Evolutionary conservation across 2,329 filamentous ascomycete species (phyloP), one percentile per base, ranked within the genome.

Genomic region (Raffaelea deltoideospora): DNA sequence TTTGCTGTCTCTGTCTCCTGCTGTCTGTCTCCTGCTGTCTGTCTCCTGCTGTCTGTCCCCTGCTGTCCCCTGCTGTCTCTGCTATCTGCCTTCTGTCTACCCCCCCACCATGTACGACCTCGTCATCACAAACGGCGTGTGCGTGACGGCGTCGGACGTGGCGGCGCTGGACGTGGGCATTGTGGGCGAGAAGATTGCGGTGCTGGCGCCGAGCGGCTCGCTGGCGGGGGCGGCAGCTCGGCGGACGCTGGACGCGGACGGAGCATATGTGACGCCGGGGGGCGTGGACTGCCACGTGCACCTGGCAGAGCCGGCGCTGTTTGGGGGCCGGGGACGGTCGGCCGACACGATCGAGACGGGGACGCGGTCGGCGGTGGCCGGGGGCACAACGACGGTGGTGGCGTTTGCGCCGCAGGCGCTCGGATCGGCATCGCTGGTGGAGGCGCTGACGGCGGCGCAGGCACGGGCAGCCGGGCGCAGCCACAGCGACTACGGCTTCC

Each of bases 401-500:
- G 59, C 68, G 0, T 76, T 77, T 49, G 72, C 70, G 1, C 61
- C 63, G 4, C 69, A 74, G 47, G 53, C 57, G 28, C 63, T 62
- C n/a, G 44, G 51, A 2, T 56, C 67, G 14, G 51, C 55, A 7
- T 64, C 58, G 2, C 50, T 73, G 3, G 50, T 64, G 17, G 52
- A 58, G 2, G 61, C 62, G 0, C 48, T 74, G 2, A 50, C 58
- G 33, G 55, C 59, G n/a, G 65, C 69, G 34, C 63, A 70, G 38
- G 47, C 48, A 5, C 54, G 59, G 15, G 61, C 69, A 0, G 43
- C 40, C 2, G 57, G 53, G 13, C 60, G 64, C 30, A 60, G 56
- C 38, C 72, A 69, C 47, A 65, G 64, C 43, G 70, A 75, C 50
- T 75, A 75, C 47, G 62, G 64, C 3, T 67, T 72, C 42, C 69